Conservation (phyloP, 2,329 filamentous ascomycete species). For the Penicillium sp. region DNA sequence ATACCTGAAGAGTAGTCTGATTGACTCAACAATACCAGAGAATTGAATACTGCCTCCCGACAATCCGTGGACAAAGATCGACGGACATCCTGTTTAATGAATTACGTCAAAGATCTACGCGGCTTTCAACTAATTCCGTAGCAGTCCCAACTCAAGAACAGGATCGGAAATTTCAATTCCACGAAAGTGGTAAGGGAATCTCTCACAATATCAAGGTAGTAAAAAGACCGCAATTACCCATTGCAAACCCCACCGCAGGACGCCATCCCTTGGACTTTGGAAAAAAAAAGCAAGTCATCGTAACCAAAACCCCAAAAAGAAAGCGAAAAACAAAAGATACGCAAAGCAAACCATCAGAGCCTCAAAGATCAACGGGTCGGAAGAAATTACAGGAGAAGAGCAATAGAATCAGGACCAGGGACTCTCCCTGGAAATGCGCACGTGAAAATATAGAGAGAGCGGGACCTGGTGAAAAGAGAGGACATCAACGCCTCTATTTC, state of each 20-base stretch:
- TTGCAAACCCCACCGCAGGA: conserved; percentile 37
- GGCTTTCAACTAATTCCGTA: too few species aligned
- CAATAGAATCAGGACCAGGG: conserved; percentile 6
- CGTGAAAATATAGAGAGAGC: conserved; percentile 23
- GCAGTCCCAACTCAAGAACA: background rate
- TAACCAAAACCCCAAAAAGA: conserved; percentile 15
- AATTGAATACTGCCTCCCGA: background rate
- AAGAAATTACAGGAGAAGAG: conserved; percentile 31
- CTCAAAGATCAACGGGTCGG: conserved; percentile 31
- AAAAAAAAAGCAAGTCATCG: conserved; percentile 21
- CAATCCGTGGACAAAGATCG: background rate
- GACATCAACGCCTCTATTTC: conserved; percentile 38
- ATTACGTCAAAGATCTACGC: background rate
- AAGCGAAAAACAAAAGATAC: conserved; percentile 17
- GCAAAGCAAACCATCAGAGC: conserved; percentile 20
- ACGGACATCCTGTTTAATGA: too few species aligned
- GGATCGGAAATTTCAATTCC: conserved; percentile 22
- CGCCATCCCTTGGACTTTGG: conserved; percentile 35
- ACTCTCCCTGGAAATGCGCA: conserved; percentile 25
- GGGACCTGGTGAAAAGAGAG: conserved; percentile 10
- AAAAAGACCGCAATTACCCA: conserved; percentile 28
- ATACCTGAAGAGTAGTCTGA: too few species aligned
- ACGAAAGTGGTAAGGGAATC: conserved; percentile 1
- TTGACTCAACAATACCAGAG: too few species aligned
- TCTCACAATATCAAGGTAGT: conserved; percentile 14